Base-by-base conservation (phyloP, 257 asterid species). In the Scutellaria galericulata region DNA sequence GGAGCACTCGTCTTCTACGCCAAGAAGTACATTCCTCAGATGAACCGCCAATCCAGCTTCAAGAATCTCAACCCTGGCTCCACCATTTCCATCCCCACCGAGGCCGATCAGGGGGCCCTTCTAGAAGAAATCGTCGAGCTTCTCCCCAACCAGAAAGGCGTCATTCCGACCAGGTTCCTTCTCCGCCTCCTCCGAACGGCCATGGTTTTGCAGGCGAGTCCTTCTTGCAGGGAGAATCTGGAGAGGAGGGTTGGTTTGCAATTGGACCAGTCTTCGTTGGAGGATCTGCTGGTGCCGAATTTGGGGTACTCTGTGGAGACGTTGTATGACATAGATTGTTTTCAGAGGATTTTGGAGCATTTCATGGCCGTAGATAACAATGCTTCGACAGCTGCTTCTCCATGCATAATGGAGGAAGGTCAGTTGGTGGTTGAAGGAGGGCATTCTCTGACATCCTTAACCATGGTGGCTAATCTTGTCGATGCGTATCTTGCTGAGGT, bases 401-500 rank as follows among this genome's bases (percentile, higher is more conserved):
- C 97, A 0, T 77, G 84, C 77, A 84, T 86, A 2, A 81, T 77
- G 13, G 96, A 89, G 73, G 99, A 91, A 67, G 76, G 40, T 18
- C 90, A 82, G 55, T 9, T 81, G 18, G 56, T 65, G 7, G 92
- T 31, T 3, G 37, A 85, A 46, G 85, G 82, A 8, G 45, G 46
- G 1, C 82, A 71, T n/a, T 73, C 87, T 0, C 53, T 91, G 79
- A 75, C 87, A 2, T 83, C 95, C 0, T 68, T 91, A n/a, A 89
- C 97, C 6, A 86, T 81, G 84, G 99, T 91, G 74, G 96, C 96
- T 0, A 90, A 88, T 65, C 71, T 94, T 13, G 96, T 94, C 2
- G 99, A 94, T 71, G 78, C 91, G 1, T 89, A 91, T 68, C 96
- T 94, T 64, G 92, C 97, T 56, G 99, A 94, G 14, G 96, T 94